Conservation (phyloP, 495 filamentous ascomycete genomes). For the Penicillium lagena region DNA sequence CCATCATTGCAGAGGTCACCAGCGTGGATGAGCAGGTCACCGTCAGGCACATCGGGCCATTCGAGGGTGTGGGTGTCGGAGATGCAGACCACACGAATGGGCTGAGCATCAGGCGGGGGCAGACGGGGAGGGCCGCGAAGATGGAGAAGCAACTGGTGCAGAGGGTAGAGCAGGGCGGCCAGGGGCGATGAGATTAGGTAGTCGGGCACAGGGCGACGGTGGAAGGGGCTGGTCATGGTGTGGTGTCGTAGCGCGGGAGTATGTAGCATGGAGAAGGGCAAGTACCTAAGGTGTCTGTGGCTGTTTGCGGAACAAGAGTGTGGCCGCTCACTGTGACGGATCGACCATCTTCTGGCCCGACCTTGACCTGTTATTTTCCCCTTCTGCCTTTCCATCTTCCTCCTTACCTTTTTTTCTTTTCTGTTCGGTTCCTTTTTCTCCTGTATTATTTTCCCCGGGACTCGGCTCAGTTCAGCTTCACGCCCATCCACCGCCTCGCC, state of each 20-base stretch:
- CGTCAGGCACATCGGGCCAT: slow-evolving; percentile 57
- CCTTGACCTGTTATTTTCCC: not conserved
- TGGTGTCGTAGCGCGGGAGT: not conserved
- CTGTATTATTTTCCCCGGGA: not conserved
- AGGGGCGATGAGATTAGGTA: slow-evolving; percentile 45
- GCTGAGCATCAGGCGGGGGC: slow-evolving; percentile 39
- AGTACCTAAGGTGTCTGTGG: not conserved
- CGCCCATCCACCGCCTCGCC: slow-evolving; percentile 8
- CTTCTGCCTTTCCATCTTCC: not conserved
- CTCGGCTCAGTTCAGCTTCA: not conserved
- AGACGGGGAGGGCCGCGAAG: slow-evolving; percentile 56
- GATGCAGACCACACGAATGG: slow-evolving; percentile 77
- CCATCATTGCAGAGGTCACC: slow-evolving; percentile 78
- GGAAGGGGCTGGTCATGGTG: slow-evolving; percentile 39
- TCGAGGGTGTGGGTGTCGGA: slow-evolving; percentile 80
- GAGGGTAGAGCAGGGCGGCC: slow-evolving; percentile 38
- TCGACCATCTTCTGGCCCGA: not conserved
- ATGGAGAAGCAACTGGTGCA: slow-evolving; percentile 57
- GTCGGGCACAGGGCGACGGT: slow-evolving; percentile 39
- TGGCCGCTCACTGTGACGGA: too few relatives aligned
- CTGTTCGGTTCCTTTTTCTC: slow-evolving; percentile 1
- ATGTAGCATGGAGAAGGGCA: too few relatives aligned
- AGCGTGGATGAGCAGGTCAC: slow-evolving; percentile 84
- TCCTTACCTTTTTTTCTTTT: not conserved
- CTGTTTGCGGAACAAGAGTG: slow-evolving; percentile 13